Evolutionary conservation across 352 stramenopile species (phyloP).

Genomic region (Phytopythium chamaehyphon): DNA sequence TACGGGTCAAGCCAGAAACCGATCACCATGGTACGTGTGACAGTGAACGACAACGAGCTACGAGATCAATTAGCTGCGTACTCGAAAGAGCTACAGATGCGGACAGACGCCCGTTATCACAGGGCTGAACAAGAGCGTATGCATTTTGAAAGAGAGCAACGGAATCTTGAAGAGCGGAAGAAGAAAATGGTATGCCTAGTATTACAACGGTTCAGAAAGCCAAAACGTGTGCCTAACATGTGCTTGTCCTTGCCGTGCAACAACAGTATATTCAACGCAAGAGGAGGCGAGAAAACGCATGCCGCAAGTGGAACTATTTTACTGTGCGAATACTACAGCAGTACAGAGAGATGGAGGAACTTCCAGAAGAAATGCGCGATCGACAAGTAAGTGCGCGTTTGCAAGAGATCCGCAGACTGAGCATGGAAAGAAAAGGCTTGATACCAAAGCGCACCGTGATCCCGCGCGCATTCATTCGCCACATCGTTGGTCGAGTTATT

Average conservation of each 20-base stretch:
- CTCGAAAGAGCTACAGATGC: constrained; percentile 24
- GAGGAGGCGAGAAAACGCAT: constrained; percentile 25
- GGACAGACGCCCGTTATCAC: constrained; percentile 30
- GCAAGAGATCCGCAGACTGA: no score
- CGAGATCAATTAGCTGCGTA: constrained; percentile 39
- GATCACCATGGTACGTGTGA: constrained; percentile 13
- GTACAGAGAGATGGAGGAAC: constrained; percentile 9
- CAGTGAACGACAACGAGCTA: constrained; percentile 31
- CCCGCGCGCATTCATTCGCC: constrained; percentile 19
- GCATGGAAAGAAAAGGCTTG: no score
- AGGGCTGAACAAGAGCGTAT: constrained; percentile 30
- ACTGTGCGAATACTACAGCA: constrained; percentile 16
- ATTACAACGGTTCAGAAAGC: no score
- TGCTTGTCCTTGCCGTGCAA: not conserved
- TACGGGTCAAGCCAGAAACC: constrained; percentile 1
- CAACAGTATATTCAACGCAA: constrained; percentile 16
- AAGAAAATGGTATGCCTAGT: constrained; percentile 23
- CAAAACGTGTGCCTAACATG: no score
- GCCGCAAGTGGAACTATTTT: constrained; percentile 35
- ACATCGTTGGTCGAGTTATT: constrained; percentile 27
- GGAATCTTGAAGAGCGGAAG: constrained; percentile 30
- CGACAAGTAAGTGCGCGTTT: no score
- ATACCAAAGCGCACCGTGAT: constrained; percentile 4
- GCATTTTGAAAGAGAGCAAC: constrained; percentile 29
- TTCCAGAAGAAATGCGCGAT: not conserved